These are phyloP conservation scores for Saxophila tyrrhenica DNA, from an alignment of 495 filamentous ascomycete species.

Conservation along the genomic window DNA sequence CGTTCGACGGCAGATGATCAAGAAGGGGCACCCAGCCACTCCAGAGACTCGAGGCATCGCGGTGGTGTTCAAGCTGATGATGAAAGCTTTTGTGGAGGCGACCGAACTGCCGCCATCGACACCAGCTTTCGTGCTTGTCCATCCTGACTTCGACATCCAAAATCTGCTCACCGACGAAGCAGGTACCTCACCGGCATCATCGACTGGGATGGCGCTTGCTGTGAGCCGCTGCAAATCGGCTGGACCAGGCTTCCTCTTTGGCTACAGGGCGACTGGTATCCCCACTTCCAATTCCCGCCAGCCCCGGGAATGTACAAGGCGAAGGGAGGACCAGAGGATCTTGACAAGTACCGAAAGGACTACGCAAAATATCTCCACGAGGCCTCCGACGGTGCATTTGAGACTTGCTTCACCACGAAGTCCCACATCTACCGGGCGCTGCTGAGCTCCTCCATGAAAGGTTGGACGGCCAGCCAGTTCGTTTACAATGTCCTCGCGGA, in stretches of 20 bases:
- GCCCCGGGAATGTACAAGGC: neutral
- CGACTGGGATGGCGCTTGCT: neutral
- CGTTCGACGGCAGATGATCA: neutral
- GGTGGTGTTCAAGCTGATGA: neutral
- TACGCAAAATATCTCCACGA: neutral
- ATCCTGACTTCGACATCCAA: neutral
- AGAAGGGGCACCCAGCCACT: neutral
- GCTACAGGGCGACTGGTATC: neutral
- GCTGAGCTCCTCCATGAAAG: neutral
- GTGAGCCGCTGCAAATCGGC: neutral
- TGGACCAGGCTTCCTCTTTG: neutral
- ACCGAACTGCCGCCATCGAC: neutral
- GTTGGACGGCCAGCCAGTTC: neutral
- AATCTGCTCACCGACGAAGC: neutral
- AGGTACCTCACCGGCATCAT: neutral
- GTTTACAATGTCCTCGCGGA: neutral
- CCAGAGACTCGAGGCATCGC: neutral
- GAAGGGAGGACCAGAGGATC: neutral
- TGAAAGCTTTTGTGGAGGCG: neutral
- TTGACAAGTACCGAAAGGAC: neutral
- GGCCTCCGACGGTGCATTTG: neutral
- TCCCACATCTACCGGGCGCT: neutral
- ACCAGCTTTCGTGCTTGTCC: neutral
- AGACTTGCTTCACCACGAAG: neutral
- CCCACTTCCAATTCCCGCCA: neutral